phyloP scores from a whole-genome alignment of 768 basidiomycete genomes.

The Chalciporus chontae region DNA sequence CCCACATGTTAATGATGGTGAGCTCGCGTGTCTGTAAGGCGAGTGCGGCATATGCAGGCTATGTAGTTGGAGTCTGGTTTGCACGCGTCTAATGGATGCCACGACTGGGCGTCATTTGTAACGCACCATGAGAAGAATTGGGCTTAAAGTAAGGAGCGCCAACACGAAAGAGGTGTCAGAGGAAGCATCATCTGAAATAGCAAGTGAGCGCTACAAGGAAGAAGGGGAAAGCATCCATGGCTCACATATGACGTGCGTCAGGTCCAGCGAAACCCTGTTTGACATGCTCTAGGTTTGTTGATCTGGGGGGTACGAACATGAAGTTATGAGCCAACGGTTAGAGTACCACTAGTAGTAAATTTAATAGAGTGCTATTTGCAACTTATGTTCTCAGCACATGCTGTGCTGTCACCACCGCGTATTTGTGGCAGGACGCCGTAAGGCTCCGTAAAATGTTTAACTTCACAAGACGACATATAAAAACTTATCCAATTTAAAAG shows the following conservation, averaged over 20 bases:
- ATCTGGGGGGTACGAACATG: not conserved
- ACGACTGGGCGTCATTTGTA: not conserved
- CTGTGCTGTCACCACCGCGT: no score
- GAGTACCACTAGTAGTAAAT: no score
- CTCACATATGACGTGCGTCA: constrained; percentile 68
- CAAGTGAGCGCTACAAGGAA: constrained; percentile 2
- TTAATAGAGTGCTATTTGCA: no score
- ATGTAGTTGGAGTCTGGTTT: constrained; percentile 5
- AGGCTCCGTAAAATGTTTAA: no score
- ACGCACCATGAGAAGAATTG: constrained; percentile 68
- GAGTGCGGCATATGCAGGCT: constrained; percentile 80
- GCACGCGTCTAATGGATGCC: not conserved
- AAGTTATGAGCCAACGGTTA: no score
- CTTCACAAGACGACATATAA: no score
- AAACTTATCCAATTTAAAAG: no score
- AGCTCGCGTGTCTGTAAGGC: constrained; percentile 75
- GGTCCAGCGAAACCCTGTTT: constrained; percentile 47
- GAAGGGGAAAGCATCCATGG: not conserved
- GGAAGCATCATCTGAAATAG: constrained; percentile 52
- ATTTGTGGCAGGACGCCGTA: no score
- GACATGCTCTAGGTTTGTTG: constrained; percentile 3
- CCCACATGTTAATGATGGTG: constrained; percentile 80
- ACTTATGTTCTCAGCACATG: no score
- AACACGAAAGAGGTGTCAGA: constrained; percentile 54
- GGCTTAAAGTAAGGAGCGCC: constrained; percentile 64